Evolutionary conservation across 2,329 filamentous ascomycete genomes (phyloP), one percentile per base, ranked within the genome.

Genomic region (Ophiobolus disseminans): DNA sequence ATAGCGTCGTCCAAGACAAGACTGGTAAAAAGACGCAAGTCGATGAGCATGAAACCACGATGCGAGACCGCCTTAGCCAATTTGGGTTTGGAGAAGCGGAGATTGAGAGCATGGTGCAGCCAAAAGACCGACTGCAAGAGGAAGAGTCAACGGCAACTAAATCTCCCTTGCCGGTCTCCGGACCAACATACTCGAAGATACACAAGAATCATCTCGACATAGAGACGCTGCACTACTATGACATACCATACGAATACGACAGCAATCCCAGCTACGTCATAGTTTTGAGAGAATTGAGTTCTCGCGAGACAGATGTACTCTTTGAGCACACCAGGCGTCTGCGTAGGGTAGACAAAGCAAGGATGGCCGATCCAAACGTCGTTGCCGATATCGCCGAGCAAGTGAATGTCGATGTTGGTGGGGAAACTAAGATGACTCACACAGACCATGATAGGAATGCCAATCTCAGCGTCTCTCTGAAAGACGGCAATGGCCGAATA

Each of bases 301-400:
- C 73, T 37, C 66, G 69, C 41, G 76, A 79, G 42, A 80, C 77
- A 4, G 76, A 80, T 32, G 68, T 79, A 20, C 63, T 80, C 21
- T 80, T 80, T 55, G 78, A 80, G 58, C 78, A 80, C 53, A 80
- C 78, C 11, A 69, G 72, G 11, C 73, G 76, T 14, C 67, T 79
- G 22, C 74, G 76, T 39, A 58, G 30, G n/a, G 10, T 28, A n/a
- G 9, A 28, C n/a, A n/a, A 28, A 3, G 25, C 25, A 28, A 28
- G 10, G 25, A 28, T 28, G 25, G 25, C 25, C n/a, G n/a, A n/a
- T n/a, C n/a, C n/a, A n/a, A n/a, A n/a, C n/a, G n/a, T n/a, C n/a
- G n/a, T n/a, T n/a, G n/a, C n/a, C n/a, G n/a, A n/a, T n/a, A n/a
- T n/a, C n/a, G n/a, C n/a, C n/a, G n/a, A n/a, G n/a, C n/a, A n/a